Evolutionary conservation across 139 green algal genomes (phyloP), one percentile per base, ranked within the genome.

Genomic region (Closterium sp.): DNA sequence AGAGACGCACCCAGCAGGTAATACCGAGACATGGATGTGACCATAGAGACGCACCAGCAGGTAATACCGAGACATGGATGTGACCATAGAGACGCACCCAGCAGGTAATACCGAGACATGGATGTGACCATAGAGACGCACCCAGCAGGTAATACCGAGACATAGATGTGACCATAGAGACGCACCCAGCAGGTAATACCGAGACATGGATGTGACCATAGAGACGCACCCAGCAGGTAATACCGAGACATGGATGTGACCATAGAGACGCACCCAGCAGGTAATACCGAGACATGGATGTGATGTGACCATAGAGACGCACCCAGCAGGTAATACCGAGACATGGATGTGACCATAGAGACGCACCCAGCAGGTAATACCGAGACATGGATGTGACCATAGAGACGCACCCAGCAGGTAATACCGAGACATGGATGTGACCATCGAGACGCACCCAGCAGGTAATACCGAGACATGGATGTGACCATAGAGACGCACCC

Each of bases 141-240:
- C n/a, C 90, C 91, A 5, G 28, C 89, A 94, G 90, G 90, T 93
- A 23, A 19, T 76, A 76, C 5, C 55, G 55, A 76, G 55, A 76
- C 12, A 76, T 76, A 19, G 91, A 94, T 31, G 28, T 91, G 28
- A 94, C 69, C 23, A 1, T 94, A 9, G 89, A 93, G 81, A 94
- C 91, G 28, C 92, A 69, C n/a, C 90, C 91, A 5, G 28, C 89
- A 94, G 90, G 90, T 93, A 23, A 19, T 76, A 76, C 5, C 55
- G 55, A 76, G 55, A 76, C 12, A 76, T 76, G 55, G 91, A 94
- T 31, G 28, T 91, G 28, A 94, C 69, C 23, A 1, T 94, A 9
- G 89, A 93, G 81, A 94, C 91, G 28, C 92, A 69, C n/a, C 90
- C 91, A 5, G 28, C 89, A 94, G 90, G 90, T 93, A 23, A 19